Base-by-base conservation (phyloP, 192 early-diverging fungal species). In the Obelidium mucronatum region DNA sequence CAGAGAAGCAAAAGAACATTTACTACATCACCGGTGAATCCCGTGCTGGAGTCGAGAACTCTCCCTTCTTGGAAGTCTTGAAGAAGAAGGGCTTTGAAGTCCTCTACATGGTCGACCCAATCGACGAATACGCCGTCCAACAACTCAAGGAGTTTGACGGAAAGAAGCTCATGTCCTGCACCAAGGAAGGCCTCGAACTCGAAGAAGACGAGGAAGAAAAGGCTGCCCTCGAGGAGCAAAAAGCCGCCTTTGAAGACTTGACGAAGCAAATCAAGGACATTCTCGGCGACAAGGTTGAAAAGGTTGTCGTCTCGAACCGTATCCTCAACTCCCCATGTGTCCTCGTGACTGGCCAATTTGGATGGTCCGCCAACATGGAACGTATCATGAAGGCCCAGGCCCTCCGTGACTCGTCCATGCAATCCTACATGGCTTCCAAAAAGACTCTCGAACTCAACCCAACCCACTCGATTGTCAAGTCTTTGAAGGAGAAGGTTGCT, bases 371-470 rank as follows among this genome's bases (percentile, higher is more conserved):
- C 79, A 99, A 98, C 94, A 98, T 99, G 96, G 98, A 99, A 89
- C 95, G 97, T 89, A 98, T 99, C 94, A 99, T 99, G 98, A 98
- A 96, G 89, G 95, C 98, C 67, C 98, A 99, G 88, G 97, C 98
- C 55, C 92, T 99, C 84, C 94, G 96, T 84, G 96, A 98, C 87
- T 92, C 92, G 51, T 93, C 92, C 79, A 98, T 98, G 98, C 93
- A 95, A 63, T 88, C 92, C 26, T 99, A 98, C 94, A 98, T 98
- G 98, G 94, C 94, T 39, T 94, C 93, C 82, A 99, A 99, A 93
- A 97, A 98, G 92, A 97, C 96, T 58, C 88, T 99, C 77, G 98
- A 98, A 87, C 86, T 99, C 84, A 98, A 99, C 93, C 87, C 98
- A 74, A 83, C 88, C 73, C 93, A 99, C 91, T 82, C 94, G 24